Conservation (phyloP, 2,329 filamentous ascomycete species). For the Calycina herbarum region DNA sequence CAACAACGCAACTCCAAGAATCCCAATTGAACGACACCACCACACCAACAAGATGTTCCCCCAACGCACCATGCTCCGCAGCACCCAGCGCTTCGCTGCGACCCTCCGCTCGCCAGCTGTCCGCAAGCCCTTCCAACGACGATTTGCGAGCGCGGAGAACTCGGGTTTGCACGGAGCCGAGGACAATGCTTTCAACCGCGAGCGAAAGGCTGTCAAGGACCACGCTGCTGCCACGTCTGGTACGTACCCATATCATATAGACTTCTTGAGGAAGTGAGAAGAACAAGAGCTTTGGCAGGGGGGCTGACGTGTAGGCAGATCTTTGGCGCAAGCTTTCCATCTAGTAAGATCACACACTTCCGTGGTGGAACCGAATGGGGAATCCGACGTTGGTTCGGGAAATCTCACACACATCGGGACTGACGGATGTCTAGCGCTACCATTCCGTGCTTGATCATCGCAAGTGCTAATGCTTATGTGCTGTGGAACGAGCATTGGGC, state of each 20-base stretch:
- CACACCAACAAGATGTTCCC: constrained; percentile 57
- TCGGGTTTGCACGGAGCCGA: constrained; percentile 58
- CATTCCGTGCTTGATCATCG: constrained; percentile 70
- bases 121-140: constrained; percentile 64
- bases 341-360: constrained; percentile 65
- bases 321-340: constrained; percentile 95
- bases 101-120: constrained; percentile 56
- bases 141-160: constrained; percentile 63
- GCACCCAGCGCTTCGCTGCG: constrained; percentile 61
- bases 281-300: not conserved
- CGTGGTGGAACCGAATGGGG: constrained; percentile 14
- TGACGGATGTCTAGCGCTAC: constrained; percentile 59
- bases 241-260: constrained; percentile 48
- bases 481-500: constrained; percentile 98
- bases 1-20: not conserved
- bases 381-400: not conserved
- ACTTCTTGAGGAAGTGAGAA: not conserved
- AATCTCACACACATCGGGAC: not conserved
- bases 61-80: constrained; percentile 61
- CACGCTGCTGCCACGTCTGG: constrained; percentile 84
- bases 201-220: constrained; percentile 85
- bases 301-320: constrained; percentile 55
- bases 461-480: constrained; percentile 79
- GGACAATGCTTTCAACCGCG: constrained; percentile 92
- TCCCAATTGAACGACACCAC: constrained; percentile 20